Evolutionary conservation across 208 protist genomes (phyloP), one percentile per base, ranked within the genome.

Genomic region (Acanthamoeba castellanii): DNA sequence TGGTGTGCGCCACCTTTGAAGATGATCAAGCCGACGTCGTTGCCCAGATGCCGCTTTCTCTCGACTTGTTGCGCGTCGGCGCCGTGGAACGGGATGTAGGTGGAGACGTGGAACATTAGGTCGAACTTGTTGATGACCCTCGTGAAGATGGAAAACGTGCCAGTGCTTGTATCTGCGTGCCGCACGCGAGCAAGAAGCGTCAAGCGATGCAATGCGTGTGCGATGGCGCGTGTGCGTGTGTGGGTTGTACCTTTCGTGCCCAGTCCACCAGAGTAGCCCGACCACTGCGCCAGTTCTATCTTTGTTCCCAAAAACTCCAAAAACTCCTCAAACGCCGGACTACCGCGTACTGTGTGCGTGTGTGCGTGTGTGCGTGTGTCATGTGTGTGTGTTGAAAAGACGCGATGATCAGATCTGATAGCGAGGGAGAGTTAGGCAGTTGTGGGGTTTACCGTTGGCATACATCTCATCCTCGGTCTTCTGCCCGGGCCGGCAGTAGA

Each of bases 291-390:
- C 7, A 97, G 61, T 32, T 95, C 70, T 22, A 97, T 84, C 59
- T 88, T 42, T 30, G 84, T 30, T 9, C 96, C 96, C 22, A 97
- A 59, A n/a, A 96, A 94, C 6, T 61, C 47, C 22, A 97, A 61
- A 72, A 97, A 97, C 64, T 95, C 66, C 27, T 96, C 93, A 34
- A 96, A 97, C 22, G 50, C 87, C 22, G 42, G 57, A 76, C 94
- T 95, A 0, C 95, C 95, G 22, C 34, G 20, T 16, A 59, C 95
- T 96, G 45, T 14, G 34, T 59, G 27, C 18, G 76, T 45, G 45
- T 42, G 37, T 42, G 37, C 37, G 37, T 42, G 37, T 42, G 37
- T 42, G n/a, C 37, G 11, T 37, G 32, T n/a, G 11, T 16, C 14
- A 9, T 18, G 52, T 18, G 52, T 57, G 52, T 57, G 25, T 94